Base-by-base conservation (phyloP, 495 filamentous ascomycete species). In the Gamarada debralockiae region DNA sequence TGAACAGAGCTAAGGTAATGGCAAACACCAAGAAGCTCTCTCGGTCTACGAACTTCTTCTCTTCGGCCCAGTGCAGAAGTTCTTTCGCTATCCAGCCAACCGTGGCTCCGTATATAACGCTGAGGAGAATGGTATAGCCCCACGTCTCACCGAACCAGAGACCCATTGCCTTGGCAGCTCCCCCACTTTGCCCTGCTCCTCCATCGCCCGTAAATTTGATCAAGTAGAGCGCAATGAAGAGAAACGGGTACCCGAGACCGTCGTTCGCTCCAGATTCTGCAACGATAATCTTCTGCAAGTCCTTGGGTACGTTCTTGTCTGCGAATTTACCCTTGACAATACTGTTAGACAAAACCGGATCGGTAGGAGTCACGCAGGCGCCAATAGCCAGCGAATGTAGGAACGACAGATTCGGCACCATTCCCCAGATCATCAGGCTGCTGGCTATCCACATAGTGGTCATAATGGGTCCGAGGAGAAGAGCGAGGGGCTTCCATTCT, bases 291-390 rank as follows among this genome's bases (percentile, higher is more conserved):
- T 83, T 80, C 73, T 95, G 90, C 56, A 96, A 65, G 14, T 82
- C 76, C 55, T 82, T 87, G 2, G 90, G 90, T 14, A 96, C 83
- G 68, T 96, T 87, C 59, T 90, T 86, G 52, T 95, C 91, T 9
- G 91, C 92, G 57, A 95, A 96, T 58, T 88, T 92, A 36, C 92
- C 92, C 71, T 96, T 96, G 40, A 96, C 89, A 50, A 96, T 95
- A 2, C 85, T 85, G 54, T 93, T 92, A 22, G 87, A 91, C 25
- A 96, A 71, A 21, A 96, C 84, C 0, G 92, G 92, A 63, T 97
- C 92, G 0, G 92, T 96, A 0, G 92, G 92, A 3, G 91, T 95
- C 13, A 97, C 82, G 61, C 90, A 95, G 22, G 90, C 84, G 2
- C 80, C 91, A 25, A 96, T 70, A 2, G 83, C 85, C 18, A 96